These are phyloP conservation scores for Klebsormidium nitens DNA, from an alignment of 139 green algal species.

Conservation along the genomic window DNA sequence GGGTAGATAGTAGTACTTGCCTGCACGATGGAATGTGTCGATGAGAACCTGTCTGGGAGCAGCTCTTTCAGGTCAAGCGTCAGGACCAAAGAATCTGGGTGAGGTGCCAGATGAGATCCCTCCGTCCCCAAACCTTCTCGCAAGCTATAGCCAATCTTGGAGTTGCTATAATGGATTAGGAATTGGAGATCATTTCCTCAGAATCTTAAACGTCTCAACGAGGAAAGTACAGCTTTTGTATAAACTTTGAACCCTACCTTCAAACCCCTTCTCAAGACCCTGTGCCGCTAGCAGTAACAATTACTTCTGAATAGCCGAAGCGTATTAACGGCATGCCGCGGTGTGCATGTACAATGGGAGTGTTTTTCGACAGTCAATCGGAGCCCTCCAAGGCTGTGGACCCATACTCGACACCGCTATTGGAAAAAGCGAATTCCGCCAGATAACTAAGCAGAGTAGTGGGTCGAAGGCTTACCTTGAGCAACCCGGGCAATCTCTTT, in stretches of 20 bases:
- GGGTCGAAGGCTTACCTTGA: slow-evolving; percentile 40
- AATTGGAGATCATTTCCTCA: not conserved
- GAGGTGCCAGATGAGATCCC: not conserved
- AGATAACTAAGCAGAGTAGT: not conserved
- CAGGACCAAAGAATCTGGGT: not conserved
- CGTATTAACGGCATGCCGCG: no score
- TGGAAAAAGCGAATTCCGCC: not conserved
- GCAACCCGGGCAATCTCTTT: slow-evolving; percentile 90
- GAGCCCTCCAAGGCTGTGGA: not conserved
- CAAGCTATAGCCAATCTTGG: not conserved
- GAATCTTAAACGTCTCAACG: no score
- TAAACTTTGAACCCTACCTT: no score
- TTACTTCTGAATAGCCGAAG: no score
- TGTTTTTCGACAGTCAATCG: not conserved
- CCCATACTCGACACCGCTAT: not conserved
- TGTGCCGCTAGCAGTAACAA: no score
- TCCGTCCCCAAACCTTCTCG: not conserved
- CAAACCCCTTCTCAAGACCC: no score
- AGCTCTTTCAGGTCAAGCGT: not conserved
- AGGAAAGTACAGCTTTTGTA: no score
- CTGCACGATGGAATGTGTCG: slow-evolving; percentile 9
- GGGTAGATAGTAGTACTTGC: slow-evolving; percentile 93
- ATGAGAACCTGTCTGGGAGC: not conserved
- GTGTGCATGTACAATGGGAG: not conserved
- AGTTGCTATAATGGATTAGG: not conserved